Percentiles rank a stretch among this genome's conserved stretches.
Evolutionary conservation across 345 rosid genomes (phyloP).

Genomic region (Brassica juncea): DNA sequence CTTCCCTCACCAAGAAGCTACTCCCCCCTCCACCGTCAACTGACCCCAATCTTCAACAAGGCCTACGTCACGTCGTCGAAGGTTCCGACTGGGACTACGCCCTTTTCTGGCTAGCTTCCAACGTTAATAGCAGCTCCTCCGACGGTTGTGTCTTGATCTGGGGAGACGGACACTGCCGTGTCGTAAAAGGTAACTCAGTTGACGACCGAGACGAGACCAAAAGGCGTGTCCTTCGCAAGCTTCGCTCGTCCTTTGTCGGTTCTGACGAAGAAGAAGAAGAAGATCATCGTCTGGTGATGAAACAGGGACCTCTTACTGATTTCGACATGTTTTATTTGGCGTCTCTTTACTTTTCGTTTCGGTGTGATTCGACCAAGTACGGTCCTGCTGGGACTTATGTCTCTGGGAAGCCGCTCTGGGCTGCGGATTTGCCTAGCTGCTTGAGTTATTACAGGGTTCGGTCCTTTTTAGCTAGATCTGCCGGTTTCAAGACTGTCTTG

Average conservation of each 20-base stretch:
- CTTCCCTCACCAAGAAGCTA: constrained; percentile 47
- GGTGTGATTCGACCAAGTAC: constrained; percentile 49
- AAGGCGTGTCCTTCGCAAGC: constrained; percentile 67
- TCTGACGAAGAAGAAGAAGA: constrained; percentile 29
- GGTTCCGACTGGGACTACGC: constrained; percentile 79
- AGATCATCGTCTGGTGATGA: constrained; percentile 43
- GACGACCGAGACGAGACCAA: constrained; percentile 56
- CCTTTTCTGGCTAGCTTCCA: constrained; percentile 64
- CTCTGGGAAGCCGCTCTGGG: constrained; percentile 70
- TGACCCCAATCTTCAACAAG: constrained; percentile 61
- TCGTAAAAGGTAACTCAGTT: constrained; percentile 36
- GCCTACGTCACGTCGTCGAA: constrained; percentile 61
- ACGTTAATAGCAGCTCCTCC: constrained; percentile 61
- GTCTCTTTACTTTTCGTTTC: constrained; percentile 69
- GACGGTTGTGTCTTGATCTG: constrained; percentile 70
- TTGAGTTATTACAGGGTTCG: constrained; percentile 61
- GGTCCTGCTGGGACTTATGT: constrained; percentile 68
- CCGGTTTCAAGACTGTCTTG: constrained; percentile 71
- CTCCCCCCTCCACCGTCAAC: constrained; percentile 49
- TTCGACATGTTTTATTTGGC: constrained; percentile 73
- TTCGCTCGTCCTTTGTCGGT: constrained; percentile 57
- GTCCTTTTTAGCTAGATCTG: constrained; percentile 72
- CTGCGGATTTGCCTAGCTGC: constrained; percentile 52
- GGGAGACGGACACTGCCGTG: constrained; percentile 80
- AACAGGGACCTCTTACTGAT: constrained; percentile 56